Percentiles rank a stretch among this genome's conserved stretches.
phyloP scores from a whole-genome alignment of 495 filamentous ascomycete species.

The Penicillium turbatum region DNA sequence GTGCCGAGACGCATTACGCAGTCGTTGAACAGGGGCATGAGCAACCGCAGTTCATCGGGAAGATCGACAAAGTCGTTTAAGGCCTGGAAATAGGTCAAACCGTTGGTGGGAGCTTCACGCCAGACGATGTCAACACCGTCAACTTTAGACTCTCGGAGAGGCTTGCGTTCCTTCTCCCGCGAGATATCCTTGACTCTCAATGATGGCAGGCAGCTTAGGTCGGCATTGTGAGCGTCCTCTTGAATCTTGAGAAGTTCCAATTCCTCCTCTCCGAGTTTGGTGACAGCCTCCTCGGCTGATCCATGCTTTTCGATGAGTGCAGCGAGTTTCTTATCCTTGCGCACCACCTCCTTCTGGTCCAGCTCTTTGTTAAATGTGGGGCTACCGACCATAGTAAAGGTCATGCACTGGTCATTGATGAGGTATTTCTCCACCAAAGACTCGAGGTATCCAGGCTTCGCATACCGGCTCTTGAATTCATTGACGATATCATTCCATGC shows the following conservation, averaged over 20 bases:
- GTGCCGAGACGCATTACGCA: constrained; percentile 91
- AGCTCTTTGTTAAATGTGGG: constrained; percentile 65
- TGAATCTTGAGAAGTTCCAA: constrained; percentile 78
- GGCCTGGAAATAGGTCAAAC: constrained; percentile 91
- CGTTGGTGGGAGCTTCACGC: constrained; percentile 90
- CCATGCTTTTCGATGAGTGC: constrained; percentile 65
- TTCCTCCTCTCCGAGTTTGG: constrained; percentile 68
- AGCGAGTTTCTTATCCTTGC: constrained; percentile 65
- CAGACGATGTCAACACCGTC: constrained; percentile 73
- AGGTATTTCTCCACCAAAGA: constrained; percentile 84
- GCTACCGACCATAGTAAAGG: constrained; percentile 92
- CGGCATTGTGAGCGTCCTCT: constrained; percentile 71
- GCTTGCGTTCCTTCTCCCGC: constrained; percentile 64
- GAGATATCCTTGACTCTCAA: constrained; percentile 85
- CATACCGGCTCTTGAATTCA: constrained; percentile 70
- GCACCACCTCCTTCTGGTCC: constrained; percentile 68
- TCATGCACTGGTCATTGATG: constrained; percentile 76
- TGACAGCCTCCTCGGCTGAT: constrained; percentile 62
- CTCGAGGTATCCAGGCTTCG: constrained; percentile 74
- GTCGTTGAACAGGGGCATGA: constrained; percentile 89
- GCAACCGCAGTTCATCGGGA: constrained; percentile 76
- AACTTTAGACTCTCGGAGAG: constrained; percentile 62
- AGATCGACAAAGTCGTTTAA: constrained; percentile 74
- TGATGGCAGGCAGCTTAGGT: constrained; percentile 82
- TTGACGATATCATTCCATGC: constrained; percentile 84